phyloP scores from a whole-genome alignment of 192 early-diverging fungal genomes.

The Coemansia sp. region DNA sequence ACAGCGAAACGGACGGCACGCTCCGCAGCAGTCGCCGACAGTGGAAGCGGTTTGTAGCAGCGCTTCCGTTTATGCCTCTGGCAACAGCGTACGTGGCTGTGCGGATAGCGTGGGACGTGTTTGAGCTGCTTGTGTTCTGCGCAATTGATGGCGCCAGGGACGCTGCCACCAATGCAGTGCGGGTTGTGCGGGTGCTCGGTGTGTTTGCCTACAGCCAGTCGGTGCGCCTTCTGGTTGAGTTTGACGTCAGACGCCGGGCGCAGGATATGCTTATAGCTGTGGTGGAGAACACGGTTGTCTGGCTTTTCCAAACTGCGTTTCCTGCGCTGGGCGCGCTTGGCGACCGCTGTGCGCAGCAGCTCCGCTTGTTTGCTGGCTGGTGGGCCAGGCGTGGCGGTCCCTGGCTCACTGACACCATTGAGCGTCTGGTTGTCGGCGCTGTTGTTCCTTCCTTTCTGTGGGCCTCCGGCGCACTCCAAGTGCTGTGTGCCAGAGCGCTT shows the following conservation, averaged over 20 bases:
- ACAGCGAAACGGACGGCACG: not conserved
- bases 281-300: conserved; percentile 34
- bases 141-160: conserved; percentile 23
- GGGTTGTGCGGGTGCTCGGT: not conserved
- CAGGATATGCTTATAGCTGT: conserved; percentile 12
- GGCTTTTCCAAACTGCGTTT: conserved; percentile 26
- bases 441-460: conserved; percentile 10
- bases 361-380: conserved; percentile 12
- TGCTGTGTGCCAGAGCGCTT: conserved; percentile 1
- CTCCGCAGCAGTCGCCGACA: not conserved
- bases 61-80: conserved; percentile 42
- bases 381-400: conserved; percentile 34
- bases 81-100: conserved; percentile 40
- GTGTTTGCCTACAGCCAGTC: not conserved
- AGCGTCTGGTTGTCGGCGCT: conserved; percentile 17
- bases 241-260: conserved; percentile 22
- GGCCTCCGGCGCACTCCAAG: not conserved
- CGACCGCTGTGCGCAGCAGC: not conserved
- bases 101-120: conserved; percentile 41
- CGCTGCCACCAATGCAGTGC: not conserved
- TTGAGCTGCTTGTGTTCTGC: conserved; percentile 49
- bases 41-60: conserved; percentile 47
- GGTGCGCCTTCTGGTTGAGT: not conserved
- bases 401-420: conserved; percentile 21
- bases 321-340: conserved; percentile 17